A percentile compares a stretch with the other conserved stretches of the same genome.
Evolutionary conservation across 441 rosid genomes (phyloP).

Genomic region (Adansonia rubrostipa): DNA sequence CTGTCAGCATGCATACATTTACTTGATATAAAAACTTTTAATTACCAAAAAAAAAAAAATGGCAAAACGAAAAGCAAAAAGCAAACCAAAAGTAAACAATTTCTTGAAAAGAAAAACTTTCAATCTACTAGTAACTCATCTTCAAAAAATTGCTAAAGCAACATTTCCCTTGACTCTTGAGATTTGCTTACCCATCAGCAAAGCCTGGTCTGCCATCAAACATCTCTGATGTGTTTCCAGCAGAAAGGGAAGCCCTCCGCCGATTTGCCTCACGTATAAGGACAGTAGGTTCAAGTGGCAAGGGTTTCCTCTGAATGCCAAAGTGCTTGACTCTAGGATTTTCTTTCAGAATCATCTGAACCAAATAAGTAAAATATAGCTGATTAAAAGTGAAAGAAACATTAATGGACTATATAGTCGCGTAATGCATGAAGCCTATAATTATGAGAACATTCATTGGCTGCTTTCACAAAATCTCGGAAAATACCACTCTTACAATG

Average conservation of each 20-base stretch:
- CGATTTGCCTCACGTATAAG: conserved; percentile 96
- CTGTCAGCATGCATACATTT: conserved; percentile 60
- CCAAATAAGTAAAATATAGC: conserved; percentile 10
- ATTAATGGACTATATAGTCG: not conserved
- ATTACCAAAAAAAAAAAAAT: not conserved
- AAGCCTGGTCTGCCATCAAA: conserved; percentile 64
- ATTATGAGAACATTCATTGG: conserved; percentile 14
- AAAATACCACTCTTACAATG: not conserved
- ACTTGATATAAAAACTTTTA: conserved; percentile 5
- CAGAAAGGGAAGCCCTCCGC: conserved; percentile 97
- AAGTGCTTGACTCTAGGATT: conserved; percentile 79
- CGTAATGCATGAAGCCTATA: not conserved
- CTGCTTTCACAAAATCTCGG: conserved; percentile 13
- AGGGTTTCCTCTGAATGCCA: conserved; percentile 81
- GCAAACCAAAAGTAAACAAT: not conserved
- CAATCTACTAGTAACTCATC: not conserved
- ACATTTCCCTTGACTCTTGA: conserved; percentile 43
- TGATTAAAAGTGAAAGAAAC: conserved; percentile 18
- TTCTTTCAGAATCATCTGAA: conserved; percentile 80
- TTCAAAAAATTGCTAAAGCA: conserved; percentile 14
- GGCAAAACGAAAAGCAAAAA: not conserved
- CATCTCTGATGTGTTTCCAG: conserved; percentile 85
- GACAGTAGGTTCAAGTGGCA: conserved; percentile 97
- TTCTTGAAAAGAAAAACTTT: conserved; percentile 6
- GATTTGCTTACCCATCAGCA: conserved; percentile 80